A percentile compares a stretch with the other conserved stretches of the same genome.
These are phyloP conservation scores for Xylariaceae sp. DNA, from an alignment of 2,329 filamentous ascomycete species.

Conservation along the genomic window DNA sequence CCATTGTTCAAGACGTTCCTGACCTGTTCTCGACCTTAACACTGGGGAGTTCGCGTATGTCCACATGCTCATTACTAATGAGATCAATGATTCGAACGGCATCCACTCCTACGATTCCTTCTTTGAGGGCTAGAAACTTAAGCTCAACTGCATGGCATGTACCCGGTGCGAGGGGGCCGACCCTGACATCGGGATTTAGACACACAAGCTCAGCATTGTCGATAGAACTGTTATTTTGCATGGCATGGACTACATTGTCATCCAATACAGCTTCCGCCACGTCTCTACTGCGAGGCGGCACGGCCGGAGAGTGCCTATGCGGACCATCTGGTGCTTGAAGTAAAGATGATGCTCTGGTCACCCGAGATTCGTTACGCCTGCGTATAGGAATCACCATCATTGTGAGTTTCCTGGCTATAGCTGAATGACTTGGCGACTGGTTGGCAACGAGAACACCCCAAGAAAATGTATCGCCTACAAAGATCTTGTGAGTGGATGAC, in stretches of 20 bases:
- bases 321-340: slow-evolving; percentile 32
- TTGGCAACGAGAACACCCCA: slow-evolving; percentile 76
- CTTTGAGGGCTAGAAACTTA: slow-evolving; percentile 61
- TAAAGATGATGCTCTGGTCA: slow-evolving; percentile 50
- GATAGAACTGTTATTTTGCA: slow-evolving; percentile 59
- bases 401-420: slow-evolving; percentile 59
- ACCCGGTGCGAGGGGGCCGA: slow-evolving; percentile 65
- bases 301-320: slow-evolving; percentile 15
- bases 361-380: slow-evolving; percentile 51
- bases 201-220: slow-evolving; percentile 66
- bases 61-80: slow-evolving; percentile 67
- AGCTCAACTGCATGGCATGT: slow-evolving; percentile 70
- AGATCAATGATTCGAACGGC: slow-evolving; percentile 69
- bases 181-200: slow-evolving; percentile 65
- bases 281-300: slow-evolving; percentile 29
- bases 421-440: slow-evolving; percentile 43
- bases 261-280: slow-evolving; percentile 64
- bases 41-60: slow-evolving; percentile 67
- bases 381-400: slow-evolving; percentile 62
- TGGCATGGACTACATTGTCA: slow-evolving; percentile 64
- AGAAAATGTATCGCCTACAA: slow-evolving; percentile 60
- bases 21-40: slow-evolving; percentile 47
- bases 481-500: slow-evolving; percentile 40
- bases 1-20: slow-evolving; percentile 6
- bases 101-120: slow-evolving; percentile 65